Evolutionary conservation across 208 protist genomes (phyloP).

Genomic region (Leishmania mexicana): DNA sequence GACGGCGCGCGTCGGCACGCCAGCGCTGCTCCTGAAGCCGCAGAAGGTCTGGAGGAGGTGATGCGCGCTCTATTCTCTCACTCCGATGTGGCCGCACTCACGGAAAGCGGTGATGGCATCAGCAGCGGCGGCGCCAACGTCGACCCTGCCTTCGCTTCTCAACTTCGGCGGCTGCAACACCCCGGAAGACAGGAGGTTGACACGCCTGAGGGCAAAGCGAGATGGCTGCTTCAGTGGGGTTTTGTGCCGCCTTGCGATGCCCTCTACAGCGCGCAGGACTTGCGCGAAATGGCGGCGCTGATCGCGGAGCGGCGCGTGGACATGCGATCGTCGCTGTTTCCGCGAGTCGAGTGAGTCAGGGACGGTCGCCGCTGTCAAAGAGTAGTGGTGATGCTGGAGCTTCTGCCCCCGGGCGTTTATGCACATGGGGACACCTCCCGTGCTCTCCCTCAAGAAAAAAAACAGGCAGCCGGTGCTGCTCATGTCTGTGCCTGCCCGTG

Average conservation of each 20-base stretch:
- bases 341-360: constrained; percentile 4
- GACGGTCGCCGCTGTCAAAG: background rate
- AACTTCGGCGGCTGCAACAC: constrained; percentile 28
- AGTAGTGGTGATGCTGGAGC: background rate
- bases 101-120: background rate
- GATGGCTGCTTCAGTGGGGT: constrained; percentile 81
- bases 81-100: background rate
- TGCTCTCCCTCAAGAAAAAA: background rate
- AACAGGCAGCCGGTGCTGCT: background rate
- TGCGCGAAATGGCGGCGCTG: constrained; percentile 69
- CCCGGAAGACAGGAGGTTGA: constrained; percentile 38
- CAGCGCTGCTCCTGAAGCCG: background rate
- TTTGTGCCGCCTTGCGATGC: constrained; percentile 72
- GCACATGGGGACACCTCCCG: background rate
- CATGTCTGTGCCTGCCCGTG: background rate
- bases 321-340: constrained; percentile 45
- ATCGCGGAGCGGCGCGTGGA: constrained; percentile 80
- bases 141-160: background rate
- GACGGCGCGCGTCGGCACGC: background rate
- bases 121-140: background rate
- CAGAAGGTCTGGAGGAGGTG: constrained; percentile 2
- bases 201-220: constrained; percentile 56
- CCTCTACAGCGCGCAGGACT: constrained; percentile 61
- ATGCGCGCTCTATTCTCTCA: constrained; percentile 4
- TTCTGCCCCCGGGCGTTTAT: background rate